These are phyloP conservation scores for Senecio squalidus DNA, from an alignment of 140 eudicot species.

Conservation along the genomic window DNA sequence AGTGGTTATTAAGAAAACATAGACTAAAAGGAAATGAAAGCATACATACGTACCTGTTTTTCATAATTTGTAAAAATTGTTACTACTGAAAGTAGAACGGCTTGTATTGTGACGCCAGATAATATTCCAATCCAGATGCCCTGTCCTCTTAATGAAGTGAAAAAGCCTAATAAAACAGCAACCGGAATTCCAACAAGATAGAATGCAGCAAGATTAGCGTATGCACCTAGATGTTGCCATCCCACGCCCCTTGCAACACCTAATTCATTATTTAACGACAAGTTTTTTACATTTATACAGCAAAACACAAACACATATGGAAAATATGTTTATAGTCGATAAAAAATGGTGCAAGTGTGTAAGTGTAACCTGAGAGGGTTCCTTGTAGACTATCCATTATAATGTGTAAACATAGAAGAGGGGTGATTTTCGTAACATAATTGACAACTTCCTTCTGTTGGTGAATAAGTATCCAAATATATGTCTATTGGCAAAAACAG, in stretches of 20 bases:
- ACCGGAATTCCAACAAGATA: conserved; percentile 75
- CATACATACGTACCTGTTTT: conserved; percentile 40
- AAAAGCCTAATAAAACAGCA: conserved; percentile 54
- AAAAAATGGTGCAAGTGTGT: not conserved
- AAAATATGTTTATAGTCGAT: not conserved
- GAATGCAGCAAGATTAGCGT: conserved; percentile 63
- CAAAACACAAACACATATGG: not conserved
- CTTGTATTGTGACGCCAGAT: conserved; percentile 55
- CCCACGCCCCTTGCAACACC: conserved; percentile 95
- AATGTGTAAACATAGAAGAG: conserved; percentile 57
- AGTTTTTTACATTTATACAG: too few relatives aligned
- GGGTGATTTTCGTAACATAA: conserved; percentile 62
- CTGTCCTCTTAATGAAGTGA: conserved; percentile 50
- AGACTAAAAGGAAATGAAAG: not conserved
- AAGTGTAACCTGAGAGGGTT: conserved; percentile 56
- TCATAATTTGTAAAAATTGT: conserved; percentile 71
- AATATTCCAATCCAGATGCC: conserved; percentile 82
- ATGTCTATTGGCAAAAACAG: conserved; percentile 44
- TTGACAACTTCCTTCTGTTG: conserved; percentile 64
- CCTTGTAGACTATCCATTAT: conserved; percentile 68
- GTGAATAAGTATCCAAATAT: conserved; percentile 81
- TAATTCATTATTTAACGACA: too few relatives aligned
- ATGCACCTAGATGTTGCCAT: conserved; percentile 85
- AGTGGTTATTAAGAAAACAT: too few relatives aligned
- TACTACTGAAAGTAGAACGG: conserved; percentile 41